A percentile compares a stretch with the other conserved stretches of the same genome.
These are phyloP conservation scores for Termitomyces bulborhizus DNA, from an alignment of 768 basidiomycete genomes.

Conservation along the genomic window DNA sequence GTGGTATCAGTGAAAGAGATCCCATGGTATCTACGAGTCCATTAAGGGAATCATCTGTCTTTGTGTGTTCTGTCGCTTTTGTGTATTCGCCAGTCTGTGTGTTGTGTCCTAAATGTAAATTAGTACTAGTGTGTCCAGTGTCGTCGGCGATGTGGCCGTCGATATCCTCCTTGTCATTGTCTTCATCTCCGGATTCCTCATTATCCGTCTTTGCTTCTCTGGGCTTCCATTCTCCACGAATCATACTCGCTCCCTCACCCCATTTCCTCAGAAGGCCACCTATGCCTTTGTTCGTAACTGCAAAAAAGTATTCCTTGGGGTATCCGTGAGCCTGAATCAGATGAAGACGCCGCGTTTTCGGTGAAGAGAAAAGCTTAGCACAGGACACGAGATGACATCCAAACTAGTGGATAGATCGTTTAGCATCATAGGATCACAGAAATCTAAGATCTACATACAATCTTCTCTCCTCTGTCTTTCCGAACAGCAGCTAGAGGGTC, in stretches of 20 bases:
- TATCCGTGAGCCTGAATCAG: conserved; percentile 78
- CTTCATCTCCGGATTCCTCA: conserved; percentile 21
- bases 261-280: conserved; percentile 73
- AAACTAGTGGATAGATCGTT: conserved; percentile 40
- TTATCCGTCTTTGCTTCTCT: conserved; percentile 21
- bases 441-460: conserved; percentile 40
- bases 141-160: conserved; percentile 19
- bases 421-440: not conserved
- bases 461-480: conserved; percentile 80
- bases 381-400: conserved; percentile 68
- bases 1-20: conserved; percentile 55
- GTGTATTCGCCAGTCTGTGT: conserved; percentile 7
- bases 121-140: conserved; percentile 15
- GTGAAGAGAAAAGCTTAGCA: conserved; percentile 56
- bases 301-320: conserved; percentile 88
- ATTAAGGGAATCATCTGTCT: conserved; percentile 30
- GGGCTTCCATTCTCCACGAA: conserved; percentile 66
- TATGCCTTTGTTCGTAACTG: conserved; percentile 87
- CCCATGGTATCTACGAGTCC: conserved; percentile 40
- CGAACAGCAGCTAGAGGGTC: conserved; percentile 76
- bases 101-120: not conserved
- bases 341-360: conserved; percentile 74
- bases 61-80: not conserved
- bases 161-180: conserved; percentile 17
- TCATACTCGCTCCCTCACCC: conserved; percentile 80